Evolutionary conservation across 441 rosid species (phyloP).

Genomic region (Syzygium malaccense): DNA sequence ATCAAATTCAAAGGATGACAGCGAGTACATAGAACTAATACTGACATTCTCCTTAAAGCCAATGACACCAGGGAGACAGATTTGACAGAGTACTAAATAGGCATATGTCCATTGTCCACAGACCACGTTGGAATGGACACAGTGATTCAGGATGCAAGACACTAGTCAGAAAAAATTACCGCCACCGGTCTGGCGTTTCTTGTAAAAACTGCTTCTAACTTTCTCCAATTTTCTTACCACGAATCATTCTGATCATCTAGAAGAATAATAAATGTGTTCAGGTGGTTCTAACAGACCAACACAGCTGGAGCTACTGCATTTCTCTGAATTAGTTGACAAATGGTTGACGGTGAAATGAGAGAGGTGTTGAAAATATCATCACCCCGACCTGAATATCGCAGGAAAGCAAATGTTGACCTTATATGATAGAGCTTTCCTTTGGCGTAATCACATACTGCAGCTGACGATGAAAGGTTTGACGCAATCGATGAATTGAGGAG

Average conservation of each 20-base stretch:
- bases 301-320: not conserved
- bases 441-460: conserved; percentile 36
- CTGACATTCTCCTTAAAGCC: not conserved
- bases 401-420: not conserved
- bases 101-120: not conserved
- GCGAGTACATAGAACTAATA: not conserved
- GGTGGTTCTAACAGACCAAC: not conserved
- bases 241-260: not conserved
- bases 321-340: not conserved
- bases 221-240: not conserved
- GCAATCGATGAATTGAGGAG: conserved; percentile 52
- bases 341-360: not conserved
- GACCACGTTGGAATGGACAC: not conserved
- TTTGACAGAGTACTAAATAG: not conserved
- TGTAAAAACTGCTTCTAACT: not conserved
- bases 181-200: not conserved
- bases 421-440: not conserved
- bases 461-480: conserved; percentile 60
- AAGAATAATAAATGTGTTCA: not conserved
- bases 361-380: not conserved
- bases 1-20: not conserved
- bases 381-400: not conserved
- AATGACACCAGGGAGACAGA: not conserved
- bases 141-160: not conserved
- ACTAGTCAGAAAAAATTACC: not conserved